phyloP scores from a whole-genome alignment of 192 early-diverging fungal species.

The Backusella australiensis region DNA sequence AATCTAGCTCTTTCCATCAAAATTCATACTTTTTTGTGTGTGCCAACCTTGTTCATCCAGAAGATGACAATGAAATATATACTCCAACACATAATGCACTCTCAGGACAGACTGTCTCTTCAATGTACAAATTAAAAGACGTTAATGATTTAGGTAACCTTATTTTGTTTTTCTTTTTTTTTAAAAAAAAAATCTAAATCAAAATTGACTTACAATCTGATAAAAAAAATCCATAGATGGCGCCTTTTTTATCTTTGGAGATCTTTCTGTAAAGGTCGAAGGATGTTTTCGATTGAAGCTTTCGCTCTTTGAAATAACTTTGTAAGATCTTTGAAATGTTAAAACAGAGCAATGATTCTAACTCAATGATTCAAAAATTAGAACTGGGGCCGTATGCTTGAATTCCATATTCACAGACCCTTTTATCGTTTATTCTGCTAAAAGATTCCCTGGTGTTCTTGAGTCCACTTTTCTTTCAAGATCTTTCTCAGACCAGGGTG shows the following conservation, averaged over 20 bases:
- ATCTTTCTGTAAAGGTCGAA: slow-evolving; percentile 81
- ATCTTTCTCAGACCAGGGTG: slow-evolving; percentile 89
- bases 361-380: background rate
- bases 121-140: slow-evolving; percentile 80
- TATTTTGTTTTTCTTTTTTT: background rate
- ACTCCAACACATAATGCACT: slow-evolving; percentile 71
- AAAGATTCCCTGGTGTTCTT: slow-evolving; percentile 87
- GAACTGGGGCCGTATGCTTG: slow-evolving; percentile 13
- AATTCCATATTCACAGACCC: slow-evolving; percentile 66
- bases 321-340: slow-evolving; percentile 18
- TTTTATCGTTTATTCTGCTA: slow-evolving; percentile 80
- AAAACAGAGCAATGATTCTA: background rate
- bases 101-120: slow-evolving; percentile 86
- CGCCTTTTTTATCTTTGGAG: slow-evolving; percentile 92
- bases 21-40: slow-evolving; percentile 95
- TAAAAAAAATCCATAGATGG: slow-evolving; percentile 51
- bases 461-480: slow-evolving; percentile 85
- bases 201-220: background rate
- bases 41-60: slow-evolving; percentile 73
- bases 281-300: slow-evolving; percentile 76
- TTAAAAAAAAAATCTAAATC: background rate
- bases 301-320: slow-evolving; percentile 80
- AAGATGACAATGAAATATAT: slow-evolving; percentile 70
- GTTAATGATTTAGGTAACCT: slow-evolving; percentile 56
- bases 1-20: slow-evolving; percentile 42